A percentile compares a stretch with the other conserved stretches of the same genome.
Evolutionary conservation across 805 yeast species (phyloP).

Genomic region (Kuraishia molischiana): DNA sequence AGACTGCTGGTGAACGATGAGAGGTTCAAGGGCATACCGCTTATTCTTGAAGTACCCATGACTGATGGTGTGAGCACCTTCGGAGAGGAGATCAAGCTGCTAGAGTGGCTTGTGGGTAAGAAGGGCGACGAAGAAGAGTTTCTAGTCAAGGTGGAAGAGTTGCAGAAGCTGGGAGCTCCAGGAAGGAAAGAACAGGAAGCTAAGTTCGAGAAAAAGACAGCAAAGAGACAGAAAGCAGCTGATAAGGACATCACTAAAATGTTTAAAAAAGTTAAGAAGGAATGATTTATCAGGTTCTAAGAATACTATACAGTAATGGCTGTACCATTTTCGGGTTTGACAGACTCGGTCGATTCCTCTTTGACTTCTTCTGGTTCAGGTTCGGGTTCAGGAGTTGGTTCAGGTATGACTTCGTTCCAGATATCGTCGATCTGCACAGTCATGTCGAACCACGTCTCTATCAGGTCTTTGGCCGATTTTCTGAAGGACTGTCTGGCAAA

Average conservation of each 20-base stretch:
- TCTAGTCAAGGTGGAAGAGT: constrained; percentile 31
- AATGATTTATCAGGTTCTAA: too few species aligned
- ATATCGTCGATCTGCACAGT: constrained; percentile 17
- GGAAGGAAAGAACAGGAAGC: constrained; percentile 63
- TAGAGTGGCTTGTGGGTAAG: constrained; percentile 73
- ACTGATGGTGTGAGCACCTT: constrained; percentile 53
- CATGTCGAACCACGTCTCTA: constrained; percentile 16
- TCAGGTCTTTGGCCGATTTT: constrained; percentile 7
- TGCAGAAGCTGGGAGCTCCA: constrained; percentile 51
- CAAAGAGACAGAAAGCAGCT: constrained; percentile 10
- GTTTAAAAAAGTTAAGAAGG: constrained; percentile 1
- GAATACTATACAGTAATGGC: not conserved
- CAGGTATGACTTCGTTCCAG: too few species aligned
- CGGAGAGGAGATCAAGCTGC: constrained; percentile 72
- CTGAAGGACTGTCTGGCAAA: constrained; percentile 9
- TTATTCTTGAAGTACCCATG: constrained; percentile 82
- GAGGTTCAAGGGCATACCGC: constrained; percentile 58
- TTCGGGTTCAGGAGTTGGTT: not conserved
- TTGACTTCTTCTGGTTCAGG: not conserved
- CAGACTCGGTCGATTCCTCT: not conserved
- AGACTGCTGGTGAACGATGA: constrained; percentile 63
- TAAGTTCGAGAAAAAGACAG: constrained; percentile 51
- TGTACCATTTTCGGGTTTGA: not conserved
- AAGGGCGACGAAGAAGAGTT: constrained; percentile 44
- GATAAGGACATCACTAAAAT: not conserved